Base-by-base conservation (phyloP, 176 grass and related monocot species). In the Chrysopogon serrulatus region DNA sequence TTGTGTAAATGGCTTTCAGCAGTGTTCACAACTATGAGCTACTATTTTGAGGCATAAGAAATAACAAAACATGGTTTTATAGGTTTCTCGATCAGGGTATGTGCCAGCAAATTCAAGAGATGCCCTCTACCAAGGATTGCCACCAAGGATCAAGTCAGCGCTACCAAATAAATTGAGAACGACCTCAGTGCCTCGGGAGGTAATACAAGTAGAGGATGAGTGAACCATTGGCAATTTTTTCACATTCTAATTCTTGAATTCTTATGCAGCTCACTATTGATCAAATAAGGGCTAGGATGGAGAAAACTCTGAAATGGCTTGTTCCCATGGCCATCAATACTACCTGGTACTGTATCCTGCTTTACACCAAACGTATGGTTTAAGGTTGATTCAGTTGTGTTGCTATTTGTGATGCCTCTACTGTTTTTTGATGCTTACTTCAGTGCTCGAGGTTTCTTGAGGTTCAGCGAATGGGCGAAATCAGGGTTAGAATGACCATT, bases 261-360 rank as follows among this genome's bases (percentile, higher is more conserved):
- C 32, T 87, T 10, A 35, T 84, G 85, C 84, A 95, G 95, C 62
- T 91, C 49, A 89, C 86, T 8, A 83, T 91, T 76, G 84, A 86
- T 80, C 77, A 89, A 84, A 85, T 98, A 68, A 95, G 87, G 73
- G 84, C 68, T 73, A 69, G 24, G 65, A 88, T 95, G 76, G 96
- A 98, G 45, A 93, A 77, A 93, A 93, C 79, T 19, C 79, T 95
- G 80, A 92, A 89, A 77, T 98, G 92, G 96, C 91, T 98, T 86
- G 85, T 93, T 65, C 95, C 92, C 8, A 86, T 98, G 81, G 96
- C 92, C 36, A 90, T 81, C 81, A 95, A 93, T 73, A 98, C 95
- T 60, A 93, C 82, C 24, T 88, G 79, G 85, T 90, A 92, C 48
- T 37, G 2, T 19, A 53, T 27, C 63, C 41, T 42, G 39, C 63